Percentiles rank a stretch among this genome's conserved stretches.
Conservation (phyloP, 805 yeast species). For the Kazachstania taianensis region DNA sequence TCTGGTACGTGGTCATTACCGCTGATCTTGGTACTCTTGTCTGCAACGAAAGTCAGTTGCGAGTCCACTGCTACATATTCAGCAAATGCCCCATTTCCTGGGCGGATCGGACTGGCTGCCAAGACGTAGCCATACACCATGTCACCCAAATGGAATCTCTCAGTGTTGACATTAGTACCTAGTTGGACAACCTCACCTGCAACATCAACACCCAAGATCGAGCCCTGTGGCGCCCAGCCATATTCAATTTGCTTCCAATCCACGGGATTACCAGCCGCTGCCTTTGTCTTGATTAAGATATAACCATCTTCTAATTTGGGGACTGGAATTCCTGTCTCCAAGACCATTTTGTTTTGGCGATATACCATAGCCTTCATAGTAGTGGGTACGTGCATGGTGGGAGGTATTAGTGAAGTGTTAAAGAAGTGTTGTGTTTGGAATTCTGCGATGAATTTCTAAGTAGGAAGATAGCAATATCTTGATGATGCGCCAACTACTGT, state of each 20-base stretch:
- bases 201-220: constrained; percentile 48
- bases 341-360: constrained; percentile 24
- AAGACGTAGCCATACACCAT: constrained; percentile 41
- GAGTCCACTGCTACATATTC: constrained; percentile 38
- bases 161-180: constrained; percentile 31
- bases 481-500: too few relatives aligned
- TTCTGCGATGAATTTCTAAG: too few relatives aligned
- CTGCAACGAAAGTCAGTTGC: constrained; percentile 11
- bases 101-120: constrained; percentile 36
- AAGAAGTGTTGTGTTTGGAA: too few relatives aligned
- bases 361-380: constrained; percentile 35
- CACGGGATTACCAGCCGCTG: constrained; percentile 55
- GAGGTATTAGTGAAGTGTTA: too few relatives aligned
- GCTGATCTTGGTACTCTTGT: constrained; percentile 9
- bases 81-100: constrained; percentile 47
- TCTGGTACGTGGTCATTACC: constrained; percentile 11
- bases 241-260: constrained; percentile 51
- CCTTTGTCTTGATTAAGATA: constrained; percentile 39
- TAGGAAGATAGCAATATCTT: too few relatives aligned
- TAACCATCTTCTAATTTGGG: constrained; percentile 27
- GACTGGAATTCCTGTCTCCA: constrained; percentile 23
- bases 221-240: constrained; percentile 35
- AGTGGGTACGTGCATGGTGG: constrained; percentile 17
- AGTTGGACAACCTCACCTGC: constrained; percentile 46
- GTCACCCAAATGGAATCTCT: constrained; percentile 41